phyloP scores from a whole-genome alignment of 73 alveolate species.

The Tetrahymena malaccensis region DNA sequence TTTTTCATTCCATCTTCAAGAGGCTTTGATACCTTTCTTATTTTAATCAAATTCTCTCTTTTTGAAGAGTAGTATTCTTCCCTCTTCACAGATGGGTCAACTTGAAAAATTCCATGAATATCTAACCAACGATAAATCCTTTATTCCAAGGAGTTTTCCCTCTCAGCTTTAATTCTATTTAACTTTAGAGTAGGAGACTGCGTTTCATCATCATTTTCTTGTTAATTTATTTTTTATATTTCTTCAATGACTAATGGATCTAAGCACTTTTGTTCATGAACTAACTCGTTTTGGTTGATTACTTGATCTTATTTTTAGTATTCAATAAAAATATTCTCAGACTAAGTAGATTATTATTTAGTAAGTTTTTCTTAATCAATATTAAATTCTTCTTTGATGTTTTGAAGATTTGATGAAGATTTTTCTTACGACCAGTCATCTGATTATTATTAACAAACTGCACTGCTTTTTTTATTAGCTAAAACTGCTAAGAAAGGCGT shows the following conservation, averaged over 20 bases:
- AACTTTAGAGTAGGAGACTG: background rate
- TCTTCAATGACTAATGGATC: background rate
- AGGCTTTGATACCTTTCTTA: background rate
- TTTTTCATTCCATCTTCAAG: background rate
- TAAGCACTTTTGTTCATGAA: background rate
- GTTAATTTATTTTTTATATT: background rate
- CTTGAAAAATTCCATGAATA: background rate
- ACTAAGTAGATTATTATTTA: background rate
- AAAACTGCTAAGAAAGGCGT: background rate
- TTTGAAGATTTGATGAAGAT: background rate
- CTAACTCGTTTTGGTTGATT: background rate
- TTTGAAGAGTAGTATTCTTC: background rate
- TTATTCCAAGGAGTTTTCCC: background rate
- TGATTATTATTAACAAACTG: background rate
- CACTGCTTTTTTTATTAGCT: background rate
- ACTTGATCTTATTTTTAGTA: background rate
- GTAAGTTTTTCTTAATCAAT: background rate
- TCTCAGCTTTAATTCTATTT: background rate
- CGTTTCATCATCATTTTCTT: background rate
- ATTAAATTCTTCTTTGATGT: background rate
- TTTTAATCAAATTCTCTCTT: background rate
- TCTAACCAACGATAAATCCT: background rate
- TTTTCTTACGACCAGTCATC: background rate
- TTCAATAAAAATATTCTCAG: background rate
- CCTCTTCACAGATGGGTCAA: background rate